These are phyloP conservation scores for Collybia nuda DNA, from an alignment of 768 basidiomycete genomes.

Conservation along the genomic window DNA sequence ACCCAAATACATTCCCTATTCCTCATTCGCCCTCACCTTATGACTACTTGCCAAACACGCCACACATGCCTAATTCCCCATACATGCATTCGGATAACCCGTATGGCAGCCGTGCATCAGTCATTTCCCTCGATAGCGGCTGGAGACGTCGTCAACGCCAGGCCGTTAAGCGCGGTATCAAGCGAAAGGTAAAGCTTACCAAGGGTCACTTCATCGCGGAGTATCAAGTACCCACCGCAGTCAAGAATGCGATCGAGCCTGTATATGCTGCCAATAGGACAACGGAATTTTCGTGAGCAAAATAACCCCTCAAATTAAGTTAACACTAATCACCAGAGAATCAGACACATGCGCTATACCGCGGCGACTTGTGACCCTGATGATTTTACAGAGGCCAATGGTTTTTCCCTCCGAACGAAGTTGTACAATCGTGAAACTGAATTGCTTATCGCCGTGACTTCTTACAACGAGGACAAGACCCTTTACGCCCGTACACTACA, in stretches of 20 bases:
- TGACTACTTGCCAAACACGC: slow-evolving; percentile 18
- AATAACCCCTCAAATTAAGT: neutral
- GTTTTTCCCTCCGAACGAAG: slow-evolving; percentile 86
- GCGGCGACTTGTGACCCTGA: slow-evolving; percentile 91
- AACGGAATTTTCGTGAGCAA: slow-evolving; percentile 89
- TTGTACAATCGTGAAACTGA: slow-evolving; percentile 90
- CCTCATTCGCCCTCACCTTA: slow-evolving; percentile 14
- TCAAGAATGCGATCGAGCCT: slow-evolving; percentile 78
- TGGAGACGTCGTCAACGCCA: slow-evolving; percentile 83
- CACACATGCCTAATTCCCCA: slow-evolving; percentile 17
- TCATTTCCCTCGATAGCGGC: slow-evolving; percentile 56
- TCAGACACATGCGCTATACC: slow-evolving; percentile 88
- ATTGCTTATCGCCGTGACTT: slow-evolving; percentile 90
- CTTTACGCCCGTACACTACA: slow-evolving; percentile 89
- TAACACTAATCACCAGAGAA: neutral
- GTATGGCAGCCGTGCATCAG: slow-evolving; percentile 43
- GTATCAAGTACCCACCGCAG: slow-evolving; percentile 82
- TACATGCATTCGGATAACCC: slow-evolving; percentile 14
- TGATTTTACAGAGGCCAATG: slow-evolving; percentile 75
- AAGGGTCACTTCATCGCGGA: slow-evolving; percentile 92
- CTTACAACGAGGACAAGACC: slow-evolving; percentile 90
- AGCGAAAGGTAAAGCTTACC: slow-evolving; percentile 88
- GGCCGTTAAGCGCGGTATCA: slow-evolving; percentile 86
- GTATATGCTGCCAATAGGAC: slow-evolving; percentile 67
- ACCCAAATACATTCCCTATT: slow-evolving; percentile 13